Conservation (phyloP, 2,329 filamentous ascomycete species). For the Mycosphaerella sp. region DNA sequence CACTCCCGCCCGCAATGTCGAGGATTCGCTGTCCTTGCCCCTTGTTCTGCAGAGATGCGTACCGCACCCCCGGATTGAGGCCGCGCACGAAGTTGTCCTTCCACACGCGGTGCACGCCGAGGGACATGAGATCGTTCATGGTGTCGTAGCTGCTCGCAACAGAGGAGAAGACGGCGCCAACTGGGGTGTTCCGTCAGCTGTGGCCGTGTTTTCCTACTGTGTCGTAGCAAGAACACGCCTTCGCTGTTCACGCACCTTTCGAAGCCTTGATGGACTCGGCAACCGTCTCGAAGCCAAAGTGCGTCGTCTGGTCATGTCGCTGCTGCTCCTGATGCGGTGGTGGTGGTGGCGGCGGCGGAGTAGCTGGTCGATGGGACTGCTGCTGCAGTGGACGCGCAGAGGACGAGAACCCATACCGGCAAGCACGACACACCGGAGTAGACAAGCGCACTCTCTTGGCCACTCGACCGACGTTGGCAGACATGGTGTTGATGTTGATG, state of each 20-base stretch:
- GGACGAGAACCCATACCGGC: conserved; percentile 22
- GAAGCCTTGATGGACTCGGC: conserved; percentile 71
- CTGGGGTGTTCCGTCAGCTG: conserved; percentile 38
- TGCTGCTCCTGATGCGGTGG: conserved; percentile 30
- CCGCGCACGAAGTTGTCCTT: conserved; percentile 93
- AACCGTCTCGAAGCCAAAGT: conserved; percentile 86
- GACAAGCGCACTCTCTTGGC: conserved; percentile 31
- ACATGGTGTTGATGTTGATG: conserved; percentile 18
- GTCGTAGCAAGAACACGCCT: background rate
- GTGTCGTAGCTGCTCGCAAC: conserved; percentile 92
- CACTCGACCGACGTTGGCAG: conserved; percentile 24
- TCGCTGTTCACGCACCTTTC: conserved; percentile 42
- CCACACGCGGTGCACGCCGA: conserved; percentile 95
- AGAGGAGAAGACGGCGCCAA: conserved; percentile 86
- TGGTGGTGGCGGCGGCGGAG: conserved; percentile 18
- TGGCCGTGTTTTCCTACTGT: too few species aligned
- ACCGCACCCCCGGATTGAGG: conserved; percentile 69
- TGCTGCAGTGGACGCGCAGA: conserved; percentile 7
- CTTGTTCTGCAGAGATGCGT: conserved; percentile 34
- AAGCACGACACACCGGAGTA: conserved; percentile 20
- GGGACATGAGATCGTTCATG: conserved; percentile 99
- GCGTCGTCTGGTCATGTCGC: conserved; percentile 57
- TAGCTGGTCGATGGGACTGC: conserved; percentile 8
- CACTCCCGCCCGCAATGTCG: conserved; percentile 93
- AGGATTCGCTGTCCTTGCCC: conserved; percentile 64